Conservation (phyloP, 2,329 filamentous ascomycete genomes). For the Torrubiella hemipterigena region DNA sequence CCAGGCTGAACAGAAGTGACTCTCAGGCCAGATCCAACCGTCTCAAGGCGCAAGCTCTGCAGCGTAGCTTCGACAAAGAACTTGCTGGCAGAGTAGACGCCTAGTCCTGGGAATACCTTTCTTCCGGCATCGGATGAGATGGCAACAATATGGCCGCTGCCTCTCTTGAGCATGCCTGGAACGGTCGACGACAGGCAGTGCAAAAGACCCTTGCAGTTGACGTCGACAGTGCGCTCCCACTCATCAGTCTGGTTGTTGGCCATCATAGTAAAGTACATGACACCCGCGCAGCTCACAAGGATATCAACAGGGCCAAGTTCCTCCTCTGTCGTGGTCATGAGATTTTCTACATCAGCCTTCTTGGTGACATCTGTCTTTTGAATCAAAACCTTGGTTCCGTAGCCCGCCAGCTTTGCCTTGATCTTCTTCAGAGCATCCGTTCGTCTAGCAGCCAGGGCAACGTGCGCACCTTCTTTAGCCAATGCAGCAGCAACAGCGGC, state of each 20-base stretch:
- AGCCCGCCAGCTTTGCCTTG: constrained; percentile 44
- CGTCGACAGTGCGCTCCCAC: constrained; percentile 73
- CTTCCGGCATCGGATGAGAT: constrained; percentile 75
- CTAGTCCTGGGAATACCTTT: constrained; percentile 70
- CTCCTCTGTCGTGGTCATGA: constrained; percentile 45
- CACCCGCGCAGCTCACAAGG: constrained; percentile 67
- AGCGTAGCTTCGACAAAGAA: constrained; percentile 78
- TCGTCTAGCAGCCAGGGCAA: constrained; percentile 62
- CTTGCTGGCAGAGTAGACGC: constrained; percentile 73
- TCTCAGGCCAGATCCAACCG: constrained; percentile 57
- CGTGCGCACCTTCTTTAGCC: constrained; percentile 57
- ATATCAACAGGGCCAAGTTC: constrained; percentile 65
- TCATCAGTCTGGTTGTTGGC: constrained; percentile 60
- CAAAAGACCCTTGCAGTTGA: constrained; percentile 76
- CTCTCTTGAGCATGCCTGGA: constrained; percentile 58
- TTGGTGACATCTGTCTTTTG: constrained; percentile 64
- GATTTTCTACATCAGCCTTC: constrained; percentile 50
- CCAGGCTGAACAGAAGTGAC: constrained; percentile 69
- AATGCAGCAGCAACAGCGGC: constrained; percentile 60
- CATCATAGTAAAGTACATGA: constrained; percentile 90
- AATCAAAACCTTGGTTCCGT: constrained; percentile 53
- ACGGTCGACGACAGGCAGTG: constrained; percentile 60
- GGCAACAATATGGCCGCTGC: constrained; percentile 61
- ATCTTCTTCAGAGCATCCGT: constrained; percentile 55
- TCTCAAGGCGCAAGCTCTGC: constrained; percentile 65